Base-by-base conservation (phyloP, 2,329 filamentous ascomycete genomes). In the Berkeleyomyces basicola region DNA sequence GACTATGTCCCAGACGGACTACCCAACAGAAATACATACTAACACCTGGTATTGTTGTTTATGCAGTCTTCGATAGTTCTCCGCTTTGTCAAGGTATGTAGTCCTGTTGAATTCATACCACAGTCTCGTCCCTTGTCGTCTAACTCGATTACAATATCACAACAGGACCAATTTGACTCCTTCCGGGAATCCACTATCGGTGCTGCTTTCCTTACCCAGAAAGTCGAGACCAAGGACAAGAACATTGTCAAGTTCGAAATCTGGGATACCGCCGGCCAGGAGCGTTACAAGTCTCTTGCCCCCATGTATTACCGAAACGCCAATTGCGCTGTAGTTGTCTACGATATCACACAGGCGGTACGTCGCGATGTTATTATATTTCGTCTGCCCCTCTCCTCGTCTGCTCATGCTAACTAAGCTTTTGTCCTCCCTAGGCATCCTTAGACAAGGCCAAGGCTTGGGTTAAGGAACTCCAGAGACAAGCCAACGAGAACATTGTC, bases 271-370 rank as follows among this genome's bases (percentile, higher is more conserved):
- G 93, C 93, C 67, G 93, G 93, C 67, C 93, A 99, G 78, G 93
- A 99, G 77, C 85, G 95, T 72, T 99, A 97, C 82, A 97, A 97
- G 81, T 97, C 93, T 10, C 81, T 99, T 68, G 93, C 93, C 42
- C 93, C 93, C 70, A 99, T 99, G 93, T 99, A 99, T 80, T 99
- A 99, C 78, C 82, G 95, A 70, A 99, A 99, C 74, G 95, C 95
- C 69, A 97, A 99, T 82, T 97, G 93, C 77, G 93, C 95, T 64
- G 92, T 99, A 40, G 92, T 99, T 58, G 93, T 99, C 68, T 99
- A 99, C 76, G 93, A 99, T 77, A 97, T 99, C 72, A 99, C 93
- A 71, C 93, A 99, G 82, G 90, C 93, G 68, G 93, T 99, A 85
- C 66, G 88, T 76, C 37, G 40, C 43, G 39, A 61, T 53, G 16